These are phyloP conservation scores for Kluyveromyces siamensis DNA, from an alignment of 805 yeast species.

Conservation along the genomic window DNA sequence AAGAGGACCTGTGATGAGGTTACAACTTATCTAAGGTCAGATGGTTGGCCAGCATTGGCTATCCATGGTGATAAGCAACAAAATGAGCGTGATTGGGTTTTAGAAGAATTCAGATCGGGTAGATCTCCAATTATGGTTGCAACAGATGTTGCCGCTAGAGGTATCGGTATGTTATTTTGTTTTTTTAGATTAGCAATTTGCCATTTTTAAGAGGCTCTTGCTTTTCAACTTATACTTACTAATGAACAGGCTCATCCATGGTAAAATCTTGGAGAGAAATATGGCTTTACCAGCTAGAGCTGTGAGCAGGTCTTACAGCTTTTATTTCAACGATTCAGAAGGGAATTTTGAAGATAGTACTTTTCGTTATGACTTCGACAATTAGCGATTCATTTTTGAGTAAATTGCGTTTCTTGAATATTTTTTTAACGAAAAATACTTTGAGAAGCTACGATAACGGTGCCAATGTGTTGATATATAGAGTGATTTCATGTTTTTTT, in stretches of 20 bases:
- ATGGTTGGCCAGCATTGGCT: slow-evolving; percentile 98
- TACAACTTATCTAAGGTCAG: slow-evolving; percentile 83
- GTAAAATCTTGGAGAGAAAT: background rate
- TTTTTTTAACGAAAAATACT: background rate
- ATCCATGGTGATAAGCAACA: slow-evolving; percentile 98
- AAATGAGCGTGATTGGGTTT: slow-evolving; percentile 98
- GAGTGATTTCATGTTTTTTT: background rate
- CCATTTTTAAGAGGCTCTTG: background rate
- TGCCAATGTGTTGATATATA: background rate
- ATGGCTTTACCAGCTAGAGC: background rate
- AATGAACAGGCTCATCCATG: background rate
- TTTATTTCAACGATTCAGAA: background rate
- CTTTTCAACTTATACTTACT: background rate
- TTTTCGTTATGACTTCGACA: slow-evolving; percentile 1
- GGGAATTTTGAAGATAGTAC: background rate
- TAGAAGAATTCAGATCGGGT: slow-evolving; percentile 85
- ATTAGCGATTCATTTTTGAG: background rate
- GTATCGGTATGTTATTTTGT: slow-evolving; percentile 79
- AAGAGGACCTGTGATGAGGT: slow-evolving; percentile 97
- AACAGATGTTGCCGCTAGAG: slow-evolving; percentile 99
- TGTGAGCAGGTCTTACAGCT: background rate
- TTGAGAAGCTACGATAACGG: background rate
- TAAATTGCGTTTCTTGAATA: background rate
- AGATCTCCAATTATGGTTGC: slow-evolving; percentile 97
- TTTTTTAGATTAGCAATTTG: slow-evolving; percentile 6